Evolutionary conservation across 495 filamentous ascomycete genomes (phyloP), one percentile per base, ranked within the genome.

Genomic region (Annulohypoxylon maeteangense): DNA sequence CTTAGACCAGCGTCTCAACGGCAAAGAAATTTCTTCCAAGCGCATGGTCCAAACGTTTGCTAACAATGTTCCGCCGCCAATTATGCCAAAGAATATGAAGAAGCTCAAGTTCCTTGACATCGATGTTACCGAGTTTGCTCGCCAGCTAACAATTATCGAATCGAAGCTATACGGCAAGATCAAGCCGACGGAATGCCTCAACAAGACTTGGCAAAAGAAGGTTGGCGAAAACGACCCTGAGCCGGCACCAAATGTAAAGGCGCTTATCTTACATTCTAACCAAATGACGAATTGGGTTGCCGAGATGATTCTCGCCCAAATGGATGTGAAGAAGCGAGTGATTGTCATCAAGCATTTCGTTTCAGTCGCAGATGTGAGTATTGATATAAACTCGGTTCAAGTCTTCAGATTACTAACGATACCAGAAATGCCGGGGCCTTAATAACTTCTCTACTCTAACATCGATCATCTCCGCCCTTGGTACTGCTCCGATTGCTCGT

Each of bases 251-350:
- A 98, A 99, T 76, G 93, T 99, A 68, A 97, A 97, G 78, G 91
- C 93, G 10, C 84, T 99, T 66, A 99, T 99, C 80, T 85, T 98
- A 45, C 95, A 99, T 78, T 98, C 96, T 0, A 99, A 99, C 71
- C 95, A 97, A 78, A 87, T 98, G 79, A 98, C 95, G 18, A 99
- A 98, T 79, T 98, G 96, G 96, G 95, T 99, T 59, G 95, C 95
- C n/a, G 94, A 99, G 78, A 98, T 98, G 95, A 98, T 99, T 72
- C 83, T 99, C 74, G 93, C 89, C 2, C 96, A 99, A 78, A 84
- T 87, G 32, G 95, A 98, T 78, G 92, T 97, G 54, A 95, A 94
- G 83, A 97, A 97, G 79, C 87, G 95, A 66, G 95, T 98, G 27
- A 90, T 96, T 18, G 96, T 99, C 40, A 98, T 99, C 80, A 98